These are phyloP conservation scores for Lactarius akahatsu DNA, from an alignment of 768 basidiomycete genomes.

Conservation along the genomic window DNA sequence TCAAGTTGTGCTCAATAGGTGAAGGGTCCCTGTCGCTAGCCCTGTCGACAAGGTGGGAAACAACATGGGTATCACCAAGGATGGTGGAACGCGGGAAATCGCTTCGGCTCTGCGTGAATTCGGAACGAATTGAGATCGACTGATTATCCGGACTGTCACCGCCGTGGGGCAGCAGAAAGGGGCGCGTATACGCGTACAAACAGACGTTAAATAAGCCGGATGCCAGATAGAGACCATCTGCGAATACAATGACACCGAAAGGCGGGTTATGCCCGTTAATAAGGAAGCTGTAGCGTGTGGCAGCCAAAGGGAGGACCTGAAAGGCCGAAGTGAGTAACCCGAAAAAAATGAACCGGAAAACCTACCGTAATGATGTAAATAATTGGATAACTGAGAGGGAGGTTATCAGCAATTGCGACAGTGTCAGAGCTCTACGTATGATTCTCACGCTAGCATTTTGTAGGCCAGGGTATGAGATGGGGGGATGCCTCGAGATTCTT, in stretches of 20 bases:
- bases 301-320: conserved; percentile 43
- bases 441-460: conserved; percentile 50
- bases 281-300: conserved; percentile 43
- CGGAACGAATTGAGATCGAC: not conserved
- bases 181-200: conserved; percentile 41
- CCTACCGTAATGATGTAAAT: conserved; percentile 43
- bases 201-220: conserved; percentile 49
- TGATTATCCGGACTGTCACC: not conserved
- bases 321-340: not conserved
- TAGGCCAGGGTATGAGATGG: conserved; percentile 39
- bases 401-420: conserved; percentile 9
- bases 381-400: conserved; percentile 43
- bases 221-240: conserved; percentile 43
- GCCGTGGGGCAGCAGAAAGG: conserved; percentile 38
- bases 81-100: not conserved
- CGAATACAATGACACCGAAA: conserved; percentile 41
- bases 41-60: not conserved
- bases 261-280: conserved; percentile 32
- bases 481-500: conserved; percentile 7
- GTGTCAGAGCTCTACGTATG: not conserved
- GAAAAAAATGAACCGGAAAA: not conserved
- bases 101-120: not conserved
- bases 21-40: no score
- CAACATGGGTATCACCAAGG: not conserved
- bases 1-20: not conserved